phyloP scores from a whole-genome alignment of 2,329 filamentous ascomycete genomes.

The Davidsoniella virescens region DNA sequence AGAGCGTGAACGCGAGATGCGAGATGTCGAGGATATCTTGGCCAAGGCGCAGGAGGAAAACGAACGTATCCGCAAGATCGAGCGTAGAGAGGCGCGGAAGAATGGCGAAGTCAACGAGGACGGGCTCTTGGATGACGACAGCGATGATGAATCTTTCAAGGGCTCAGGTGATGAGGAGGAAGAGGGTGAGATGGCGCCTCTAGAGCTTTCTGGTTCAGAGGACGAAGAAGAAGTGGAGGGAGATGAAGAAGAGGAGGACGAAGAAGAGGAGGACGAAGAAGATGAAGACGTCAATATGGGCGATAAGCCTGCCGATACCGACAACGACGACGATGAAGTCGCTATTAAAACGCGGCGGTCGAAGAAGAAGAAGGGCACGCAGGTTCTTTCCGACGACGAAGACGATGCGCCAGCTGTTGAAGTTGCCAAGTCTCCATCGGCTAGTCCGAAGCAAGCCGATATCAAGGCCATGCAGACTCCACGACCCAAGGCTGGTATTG shows the following conservation, averaged over 20 bases:
- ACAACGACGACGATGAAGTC: slow-evolving; percentile 24
- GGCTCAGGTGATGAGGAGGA: slow-evolving; percentile 23
- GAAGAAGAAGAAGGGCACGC: slow-evolving; percentile 34
- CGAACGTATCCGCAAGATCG: slow-evolving; percentile 58
- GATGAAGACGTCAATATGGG: slow-evolving; percentile 26
- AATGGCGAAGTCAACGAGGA: slow-evolving; percentile 32
- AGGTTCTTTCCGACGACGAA: slow-evolving; percentile 49
- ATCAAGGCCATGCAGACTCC: slow-evolving; percentile 27
- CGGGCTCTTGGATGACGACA: slow-evolving; percentile 39
- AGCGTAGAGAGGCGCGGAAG: slow-evolving; percentile 53
- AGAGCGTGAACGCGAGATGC: slow-evolving; percentile 67
- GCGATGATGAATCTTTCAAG: slow-evolving; percentile 36
- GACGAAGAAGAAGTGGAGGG: slow-evolving; percentile 23
- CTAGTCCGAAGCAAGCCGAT: not conserved
- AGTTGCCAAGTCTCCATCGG: slow-evolving; percentile 20
- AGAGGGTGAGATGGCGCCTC: slow-evolving; percentile 21
- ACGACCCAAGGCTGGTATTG: slow-evolving; percentile 24
- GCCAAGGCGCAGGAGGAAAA: slow-evolving; percentile 71
- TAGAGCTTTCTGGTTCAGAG: slow-evolving; percentile 31
- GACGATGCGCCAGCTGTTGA: slow-evolving; percentile 25
- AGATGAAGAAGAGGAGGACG: slow-evolving; percentile 22
- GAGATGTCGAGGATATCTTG: slow-evolving; percentile 74
- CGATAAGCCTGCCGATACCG: slow-evolving; percentile 21
- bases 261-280: slow-evolving; percentile 23
- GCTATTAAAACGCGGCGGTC: slow-evolving; percentile 33